Percentiles rank a stretch among this genome's conserved stretches.
Conservation (phyloP, 768 basidiomycete species). For the Lentinula sp. region DNA sequence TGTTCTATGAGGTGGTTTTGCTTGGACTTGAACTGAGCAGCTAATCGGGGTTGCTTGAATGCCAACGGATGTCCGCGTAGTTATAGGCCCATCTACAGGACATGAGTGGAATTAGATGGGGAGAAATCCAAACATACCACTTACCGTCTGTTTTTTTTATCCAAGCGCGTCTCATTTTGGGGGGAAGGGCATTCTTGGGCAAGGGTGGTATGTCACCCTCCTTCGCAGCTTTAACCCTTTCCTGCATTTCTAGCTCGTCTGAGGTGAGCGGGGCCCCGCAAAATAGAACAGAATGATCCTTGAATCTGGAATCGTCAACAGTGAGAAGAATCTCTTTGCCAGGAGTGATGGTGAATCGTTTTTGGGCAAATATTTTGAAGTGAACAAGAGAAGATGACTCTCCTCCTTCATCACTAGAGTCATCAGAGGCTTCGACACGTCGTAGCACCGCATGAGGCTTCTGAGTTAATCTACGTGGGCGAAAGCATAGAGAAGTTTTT, state of each 20-base stretch:
- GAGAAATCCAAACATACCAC: conserved; percentile 8
- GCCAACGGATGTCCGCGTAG: conserved; percentile 32
- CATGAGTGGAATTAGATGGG: neutral
- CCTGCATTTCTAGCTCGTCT: conserved; percentile 32
- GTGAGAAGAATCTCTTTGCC: conserved; percentile 67
- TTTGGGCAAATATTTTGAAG: conserved; percentile 63
- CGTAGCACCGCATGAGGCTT: conserved; percentile 65
- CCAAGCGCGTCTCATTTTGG: conserved; percentile 64
- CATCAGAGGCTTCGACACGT: conserved; percentile 48
- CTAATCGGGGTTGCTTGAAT: conserved; percentile 35
- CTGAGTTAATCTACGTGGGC: conserved; percentile 58
- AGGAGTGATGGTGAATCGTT: conserved; percentile 63
- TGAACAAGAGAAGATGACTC: conserved; percentile 30
- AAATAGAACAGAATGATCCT: conserved; percentile 53
- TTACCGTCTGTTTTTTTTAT: conserved; percentile 43
- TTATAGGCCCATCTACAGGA: neutral
- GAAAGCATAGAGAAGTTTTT: conserved; percentile 56
- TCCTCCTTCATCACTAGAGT: conserved; percentile 36
- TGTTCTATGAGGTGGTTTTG: conserved; percentile 26
- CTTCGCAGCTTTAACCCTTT: conserved; percentile 32
- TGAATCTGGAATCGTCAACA: conserved; percentile 47
- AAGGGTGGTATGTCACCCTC: conserved; percentile 22
- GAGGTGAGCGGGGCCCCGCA: conserved; percentile 41
- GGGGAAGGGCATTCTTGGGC: conserved; percentile 39
- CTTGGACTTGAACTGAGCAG: conserved; percentile 28